Percentiles rank a stretch among this genome's conserved stretches.
These are phyloP conservation scores for Ophiobolus disseminans DNA, from an alignment of 2,329 filamentous ascomycete species.

Conservation along the genomic window DNA sequence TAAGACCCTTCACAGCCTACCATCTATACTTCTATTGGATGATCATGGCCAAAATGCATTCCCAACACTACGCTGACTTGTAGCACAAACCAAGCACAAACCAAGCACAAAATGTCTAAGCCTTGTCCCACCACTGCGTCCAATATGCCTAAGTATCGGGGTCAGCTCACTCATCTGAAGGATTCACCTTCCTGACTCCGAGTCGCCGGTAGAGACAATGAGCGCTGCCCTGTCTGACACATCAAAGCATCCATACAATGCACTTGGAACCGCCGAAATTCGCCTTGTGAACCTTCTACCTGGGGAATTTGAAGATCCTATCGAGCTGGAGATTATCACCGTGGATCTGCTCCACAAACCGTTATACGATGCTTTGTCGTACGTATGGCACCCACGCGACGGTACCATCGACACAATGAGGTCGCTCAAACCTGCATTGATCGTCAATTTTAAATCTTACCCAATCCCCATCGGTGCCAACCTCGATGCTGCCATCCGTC, in stretches of 20 bases:
- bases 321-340: neutral
- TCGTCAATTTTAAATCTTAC: neutral
- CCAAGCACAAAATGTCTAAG: too few relatives aligned
- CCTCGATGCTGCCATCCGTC: neutral
- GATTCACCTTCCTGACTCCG: too few relatives aligned
- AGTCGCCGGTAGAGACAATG: neutral
- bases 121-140: too few relatives aligned
- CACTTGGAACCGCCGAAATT: neutral
- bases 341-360: neutral
- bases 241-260: neutral
- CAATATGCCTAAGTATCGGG: too few relatives aligned
- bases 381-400: neutral
- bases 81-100: too few relatives aligned
- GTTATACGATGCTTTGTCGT: neutral
- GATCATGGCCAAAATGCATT: too few relatives aligned
- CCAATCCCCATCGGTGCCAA: neutral
- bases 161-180: too few relatives aligned
- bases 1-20: too few relatives aligned
- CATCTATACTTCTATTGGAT: too few relatives aligned
- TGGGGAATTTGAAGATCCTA: neutral
- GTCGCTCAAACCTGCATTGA: neutral
- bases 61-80: too few relatives aligned
- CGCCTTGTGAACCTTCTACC: neutral
- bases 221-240: neutral
- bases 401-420: neutral